Percentiles rank a stretch among this genome's conserved stretches.
These are phyloP conservation scores for Discostella pseudostelligera DNA, from an alignment of 108 stramenopile genomes.

Conservation along the genomic window DNA sequence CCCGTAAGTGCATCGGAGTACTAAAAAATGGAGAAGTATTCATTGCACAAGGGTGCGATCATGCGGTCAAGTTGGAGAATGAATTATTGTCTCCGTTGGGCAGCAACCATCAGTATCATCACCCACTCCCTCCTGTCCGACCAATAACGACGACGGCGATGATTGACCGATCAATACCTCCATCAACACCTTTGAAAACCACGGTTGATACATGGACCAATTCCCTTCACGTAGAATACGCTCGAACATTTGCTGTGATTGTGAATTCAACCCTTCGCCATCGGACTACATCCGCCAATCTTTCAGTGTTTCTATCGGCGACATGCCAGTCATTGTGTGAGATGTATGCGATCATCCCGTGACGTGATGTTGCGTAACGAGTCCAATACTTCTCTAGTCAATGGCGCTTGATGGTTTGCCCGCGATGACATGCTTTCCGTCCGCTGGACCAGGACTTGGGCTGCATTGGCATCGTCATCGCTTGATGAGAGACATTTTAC, in stretches of 20 bases:
- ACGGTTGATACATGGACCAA: conserved; percentile 86
- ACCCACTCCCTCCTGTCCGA: background rate
- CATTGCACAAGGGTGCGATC: conserved; percentile 78
- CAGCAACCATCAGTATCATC: conserved; percentile 14
- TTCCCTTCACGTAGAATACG: conserved; percentile 76
- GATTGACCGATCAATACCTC: conserved; percentile 63
- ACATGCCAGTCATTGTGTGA: conserved; percentile 75
- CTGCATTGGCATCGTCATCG: conserved; percentile 6
- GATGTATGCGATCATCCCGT: conserved; percentile 44
- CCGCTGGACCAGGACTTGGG: conserved; percentile 25
- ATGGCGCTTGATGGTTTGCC: conserved; percentile 40
- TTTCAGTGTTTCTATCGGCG: conserved; percentile 49
- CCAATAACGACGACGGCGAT: conserved; percentile 12
- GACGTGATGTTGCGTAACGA: conserved; percentile 44
- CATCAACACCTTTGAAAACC: conserved; percentile 63
- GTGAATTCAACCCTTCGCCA: conserved; percentile 7
- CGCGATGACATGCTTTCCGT: conserved; percentile 33
- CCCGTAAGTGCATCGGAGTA: conserved; percentile 64
- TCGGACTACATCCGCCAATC: conserved; percentile 42
- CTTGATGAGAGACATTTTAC: conserved; percentile 11
- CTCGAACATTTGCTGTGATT: conserved; percentile 49
- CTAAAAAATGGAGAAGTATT: conserved; percentile 70
- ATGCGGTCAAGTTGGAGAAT: conserved; percentile 90
- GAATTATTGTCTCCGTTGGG: conserved; percentile 69
- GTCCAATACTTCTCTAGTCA: conserved; percentile 53